These are phyloP conservation scores for Dispira simplex DNA, from an alignment of 192 early-diverging fungal genomes.

Conservation along the genomic window DNA sequence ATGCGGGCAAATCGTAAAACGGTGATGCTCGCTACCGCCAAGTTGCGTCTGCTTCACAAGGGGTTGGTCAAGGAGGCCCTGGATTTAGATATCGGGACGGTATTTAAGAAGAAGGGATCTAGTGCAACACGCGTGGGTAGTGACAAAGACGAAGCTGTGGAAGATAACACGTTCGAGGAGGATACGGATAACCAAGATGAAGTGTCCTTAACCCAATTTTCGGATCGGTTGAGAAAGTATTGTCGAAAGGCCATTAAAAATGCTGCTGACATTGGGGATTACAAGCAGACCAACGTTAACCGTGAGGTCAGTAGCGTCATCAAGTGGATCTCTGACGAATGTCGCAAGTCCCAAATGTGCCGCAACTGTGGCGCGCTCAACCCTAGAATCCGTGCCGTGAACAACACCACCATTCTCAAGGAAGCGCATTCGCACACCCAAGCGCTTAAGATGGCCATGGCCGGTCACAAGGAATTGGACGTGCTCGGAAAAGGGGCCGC, in stretches of 20 bases:
- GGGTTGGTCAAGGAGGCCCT: constrained; percentile 77
- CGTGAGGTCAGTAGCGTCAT: constrained; percentile 21
- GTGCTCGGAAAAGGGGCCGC: background rate
- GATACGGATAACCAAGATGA: constrained; percentile 22
- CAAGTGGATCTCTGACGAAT: constrained; percentile 14
- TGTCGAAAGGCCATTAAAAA: background rate
- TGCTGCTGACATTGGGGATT: constrained; percentile 14
- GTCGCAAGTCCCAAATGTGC: background rate
- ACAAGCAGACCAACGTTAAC: constrained; percentile 20
- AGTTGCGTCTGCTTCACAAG: constrained; percentile 69
- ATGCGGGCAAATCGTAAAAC: constrained; percentile 45
- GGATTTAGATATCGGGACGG: constrained; percentile 48
- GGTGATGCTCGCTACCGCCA: constrained; percentile 49
- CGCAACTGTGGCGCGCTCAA: background rate
- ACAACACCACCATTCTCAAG: too few relatives aligned
- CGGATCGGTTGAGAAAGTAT: background rate
- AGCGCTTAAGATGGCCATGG: too few relatives aligned
- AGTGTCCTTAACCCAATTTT: background rate
- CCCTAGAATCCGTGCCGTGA: too few relatives aligned
- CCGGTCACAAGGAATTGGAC: too few relatives aligned
- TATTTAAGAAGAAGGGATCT: background rate
- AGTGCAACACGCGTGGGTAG: constrained; percentile 13
- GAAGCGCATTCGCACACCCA: too few relatives aligned
- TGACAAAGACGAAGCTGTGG: constrained; percentile 20
- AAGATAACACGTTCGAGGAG: constrained; percentile 23